Base-by-base conservation (phyloP, 805 yeast genomes). In the Cyberlindnera subsufficiens region DNA sequence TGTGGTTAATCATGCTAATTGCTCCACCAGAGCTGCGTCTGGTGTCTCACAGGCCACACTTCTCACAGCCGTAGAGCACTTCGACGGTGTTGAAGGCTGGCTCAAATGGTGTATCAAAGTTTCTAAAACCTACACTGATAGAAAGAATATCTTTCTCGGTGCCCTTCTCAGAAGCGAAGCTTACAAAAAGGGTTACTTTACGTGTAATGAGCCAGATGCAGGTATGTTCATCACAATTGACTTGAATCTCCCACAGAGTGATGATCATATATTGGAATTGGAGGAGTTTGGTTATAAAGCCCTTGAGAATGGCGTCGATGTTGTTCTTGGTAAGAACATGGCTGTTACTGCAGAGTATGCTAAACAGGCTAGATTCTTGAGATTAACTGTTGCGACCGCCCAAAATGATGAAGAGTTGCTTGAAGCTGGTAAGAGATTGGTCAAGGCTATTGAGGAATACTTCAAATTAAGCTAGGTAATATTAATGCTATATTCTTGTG, bases 201-300 rank as follows among this genome's bases (percentile, higher is more conserved):
- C 42, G 6, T 64, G 60, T 42, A 61, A 60, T 37, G 72, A 75
- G 25, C 87, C 88, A 10, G 72, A 69, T 16, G 85, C 86, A 5
- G 89, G 89, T 53, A 82, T 82, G 89, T 82, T 82, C 59, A 71
- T 81, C 60, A 76, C 82, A 41, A 66, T 80, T 39, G 61, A 65
- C 25, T 56, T 86, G 15, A 53, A 54, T 37, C 50, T 58, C 40
- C 45, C 54, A 37, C 40, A 42, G 13, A 42, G 49, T 14, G 50
- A 46, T 4, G 66, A 71, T 44, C 59, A 67, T 38, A 42, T 51
- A 18, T 62, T 61, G n/a, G 68, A 71, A 35, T 56, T 78, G 63
- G 64, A 68, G 33, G 49, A 67, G 35, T 59, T 80, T 39, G 66
- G 65, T 46, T 65, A 67, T 51, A 67, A 68, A 44, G 58, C 71